Conservation (phyloP, 768 basidiomycete species). For the Crassisporium funariophilum region DNA sequence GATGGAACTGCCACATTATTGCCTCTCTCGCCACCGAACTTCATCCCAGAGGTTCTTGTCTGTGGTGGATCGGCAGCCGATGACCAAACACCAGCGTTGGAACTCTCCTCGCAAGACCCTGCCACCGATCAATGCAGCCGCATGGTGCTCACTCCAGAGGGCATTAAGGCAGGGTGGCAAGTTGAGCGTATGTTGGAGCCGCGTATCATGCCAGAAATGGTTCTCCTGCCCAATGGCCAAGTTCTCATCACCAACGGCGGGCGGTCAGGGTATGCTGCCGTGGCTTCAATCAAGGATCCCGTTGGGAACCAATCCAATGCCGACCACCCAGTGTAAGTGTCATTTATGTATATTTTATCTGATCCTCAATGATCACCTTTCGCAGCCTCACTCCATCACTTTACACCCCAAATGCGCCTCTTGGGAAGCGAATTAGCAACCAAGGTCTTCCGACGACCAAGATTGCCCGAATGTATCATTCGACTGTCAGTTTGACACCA, state of each 20-base stretch:
- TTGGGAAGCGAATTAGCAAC: conserved; percentile 50
- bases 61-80: conserved; percentile 45
- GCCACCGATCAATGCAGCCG: conserved; percentile 46
- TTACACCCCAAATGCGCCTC: conserved; percentile 46
- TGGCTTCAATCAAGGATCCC: conserved; percentile 32
- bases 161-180: conserved; percentile 46
- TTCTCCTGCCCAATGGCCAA: conserved; percentile 45
- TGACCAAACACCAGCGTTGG: conserved; percentile 28
- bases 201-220: conserved; percentile 41
- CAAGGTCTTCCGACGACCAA: conserved; percentile 43
- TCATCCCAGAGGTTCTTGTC: conserved; percentile 47
- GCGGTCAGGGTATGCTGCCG: conserved; percentile 42
- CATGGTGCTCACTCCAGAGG: conserved; percentile 41
- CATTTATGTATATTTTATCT: not conserved
- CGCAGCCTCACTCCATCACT: conserved; percentile 42
- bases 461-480: conserved; percentile 65
- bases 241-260: conserved; percentile 48
- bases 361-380: not conserved
- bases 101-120: conserved; percentile 42
- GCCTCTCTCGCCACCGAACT: conserved; percentile 39
- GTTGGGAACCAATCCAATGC: conserved; percentile 29
- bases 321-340: conserved; percentile 32
- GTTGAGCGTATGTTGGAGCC: conserved; percentile 46
- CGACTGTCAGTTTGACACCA: conserved; percentile 55
- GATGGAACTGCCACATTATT: conserved; percentile 40